Evolutionary conservation across 768 basidiomycete species (phyloP).

Genomic region (Dacryopinax spathularia): DNA sequence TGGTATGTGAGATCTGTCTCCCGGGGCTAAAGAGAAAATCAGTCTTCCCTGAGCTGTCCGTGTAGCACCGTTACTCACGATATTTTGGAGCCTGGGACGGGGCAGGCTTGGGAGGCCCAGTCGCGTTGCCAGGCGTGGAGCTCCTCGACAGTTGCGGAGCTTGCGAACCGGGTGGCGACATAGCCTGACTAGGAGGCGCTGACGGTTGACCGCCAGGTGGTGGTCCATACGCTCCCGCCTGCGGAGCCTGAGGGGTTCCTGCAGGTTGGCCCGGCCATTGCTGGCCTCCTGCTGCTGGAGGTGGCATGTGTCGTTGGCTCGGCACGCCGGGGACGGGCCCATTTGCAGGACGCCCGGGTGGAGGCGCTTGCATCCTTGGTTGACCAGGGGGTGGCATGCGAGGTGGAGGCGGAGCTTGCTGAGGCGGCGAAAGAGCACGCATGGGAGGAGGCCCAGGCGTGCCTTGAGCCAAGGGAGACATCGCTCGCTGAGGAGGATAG

Average conservation of each 20-base stretch:
- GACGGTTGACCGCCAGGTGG: constrained; percentile 9
- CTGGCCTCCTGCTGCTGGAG: background rate
- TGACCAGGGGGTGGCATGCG: constrained; percentile 11
- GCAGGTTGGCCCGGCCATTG: background rate
- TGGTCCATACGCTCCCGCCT: constrained; percentile 9
- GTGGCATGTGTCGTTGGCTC: background rate
- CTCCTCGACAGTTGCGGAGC: background rate
- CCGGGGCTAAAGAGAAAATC: constrained; percentile 42
- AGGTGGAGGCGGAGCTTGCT: background rate
- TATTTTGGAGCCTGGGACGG: constrained; percentile 33
- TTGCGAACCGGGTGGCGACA: background rate
- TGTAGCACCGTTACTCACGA: constrained; percentile 36
- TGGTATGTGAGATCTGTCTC: constrained; percentile 87
- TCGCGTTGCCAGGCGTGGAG: background rate
- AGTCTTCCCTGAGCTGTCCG: too few relatives aligned
- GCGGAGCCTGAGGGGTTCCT: background rate
- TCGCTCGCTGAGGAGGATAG: constrained; percentile 10
- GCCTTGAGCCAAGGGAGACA: constrained; percentile 21
- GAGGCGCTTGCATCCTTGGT: background rate
- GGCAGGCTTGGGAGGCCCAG: constrained; percentile 7
- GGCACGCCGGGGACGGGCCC: background rate
- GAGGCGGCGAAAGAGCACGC: constrained; percentile 5
- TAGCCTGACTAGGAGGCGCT: constrained; percentile 5
- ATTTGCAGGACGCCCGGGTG: constrained; percentile 3
- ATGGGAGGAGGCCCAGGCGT: constrained; percentile 11